Base-by-base conservation (phyloP, 345 rosid species). In the Eucalyptus cladocalyx region DNA sequence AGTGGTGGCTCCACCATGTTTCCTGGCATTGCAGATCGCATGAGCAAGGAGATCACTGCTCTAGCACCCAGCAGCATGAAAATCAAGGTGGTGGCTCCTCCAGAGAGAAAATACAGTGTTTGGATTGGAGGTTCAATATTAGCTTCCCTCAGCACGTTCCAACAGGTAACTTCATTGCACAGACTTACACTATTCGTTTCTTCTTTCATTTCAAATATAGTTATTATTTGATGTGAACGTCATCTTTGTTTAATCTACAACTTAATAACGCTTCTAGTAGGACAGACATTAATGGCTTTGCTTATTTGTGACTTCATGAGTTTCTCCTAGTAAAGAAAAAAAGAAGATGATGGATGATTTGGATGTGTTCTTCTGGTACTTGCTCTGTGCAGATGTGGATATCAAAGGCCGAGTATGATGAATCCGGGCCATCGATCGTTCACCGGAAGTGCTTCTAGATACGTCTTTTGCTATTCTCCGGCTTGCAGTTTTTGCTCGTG, bases 121-220 rank as follows among this genome's bases (percentile, higher is more conserved):
- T 90, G 93, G 93, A 91, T 91, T 47, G 91, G 93, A 43, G 92
- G 93, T 32, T 92, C 91, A 53, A 91, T 91, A 50, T 72, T 90
- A 60, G 91, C 92, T 89, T 91, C 92, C 51, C 93, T 92, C 56
- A 91, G 91, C 83, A 92, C 92, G 85, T 91, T 91, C 92, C 92
- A 91, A 87, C 91, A 91, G 92, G 92, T 90, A 91, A 69, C 72
- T 87, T 32, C 72, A 28, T 11, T 76, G 47, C 85, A 40, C 9
- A 76, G 47, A 76, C 30, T 65, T 6, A 76, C 47, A 1, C 47
- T 76, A 76, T 2, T 76, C 30, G 9, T 76, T 40, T 37, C 45
- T 6, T 4, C 28, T 76, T 21, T 76, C 47, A 40, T 76, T 40
- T 76, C 85, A 40, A 76, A 76, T 40, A 21, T 43, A 21, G 6